Percentiles rank a stretch among this genome's conserved stretches.
phyloP scores from a whole-genome alignment of 352 stramenopile species.

The Phytophthora multivora region DNA sequence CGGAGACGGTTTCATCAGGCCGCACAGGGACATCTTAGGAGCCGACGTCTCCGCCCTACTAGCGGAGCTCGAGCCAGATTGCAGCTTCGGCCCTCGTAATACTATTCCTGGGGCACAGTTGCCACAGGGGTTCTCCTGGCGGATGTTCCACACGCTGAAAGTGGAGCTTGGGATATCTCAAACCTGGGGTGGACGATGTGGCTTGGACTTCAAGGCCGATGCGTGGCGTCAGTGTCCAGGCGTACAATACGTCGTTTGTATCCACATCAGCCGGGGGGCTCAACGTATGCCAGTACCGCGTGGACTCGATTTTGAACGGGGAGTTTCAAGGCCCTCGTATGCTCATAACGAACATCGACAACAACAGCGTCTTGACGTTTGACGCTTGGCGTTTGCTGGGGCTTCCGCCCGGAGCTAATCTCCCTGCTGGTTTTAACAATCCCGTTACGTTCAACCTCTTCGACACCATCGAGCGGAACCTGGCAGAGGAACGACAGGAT shows the following conservation, averaged over 20 bases:
- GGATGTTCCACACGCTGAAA: slow-evolving; percentile 4
- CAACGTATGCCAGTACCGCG: slow-evolving; percentile 1
- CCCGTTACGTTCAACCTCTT: slow-evolving; percentile 11
- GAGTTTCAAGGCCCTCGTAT: too few species aligned
- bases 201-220: neutral
- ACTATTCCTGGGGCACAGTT: too few species aligned
- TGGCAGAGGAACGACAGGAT: neutral
- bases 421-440: slow-evolving; percentile 6
- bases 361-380: neutral
- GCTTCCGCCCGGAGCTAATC: slow-evolving; percentile 2
- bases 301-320: slow-evolving; percentile 14
- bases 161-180: slow-evolving; percentile 5
- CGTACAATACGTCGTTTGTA: slow-evolving; percentile 10
- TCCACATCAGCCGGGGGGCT: slow-evolving; percentile 1
- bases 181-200: neutral
- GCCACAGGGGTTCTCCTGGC: neutral
- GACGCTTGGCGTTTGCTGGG: neutral
- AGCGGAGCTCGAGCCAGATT: too few species aligned
- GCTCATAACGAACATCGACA: neutral
- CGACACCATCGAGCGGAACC: neutral
- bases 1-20: too few species aligned
- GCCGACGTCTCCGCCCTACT: too few species aligned
- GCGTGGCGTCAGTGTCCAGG: slow-evolving; percentile 6
- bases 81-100: too few species aligned
- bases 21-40: too few species aligned